Evolutionary conservation across 2,329 filamentous ascomycete species (phyloP).

Genomic region (Diaporthe citri): DNA sequence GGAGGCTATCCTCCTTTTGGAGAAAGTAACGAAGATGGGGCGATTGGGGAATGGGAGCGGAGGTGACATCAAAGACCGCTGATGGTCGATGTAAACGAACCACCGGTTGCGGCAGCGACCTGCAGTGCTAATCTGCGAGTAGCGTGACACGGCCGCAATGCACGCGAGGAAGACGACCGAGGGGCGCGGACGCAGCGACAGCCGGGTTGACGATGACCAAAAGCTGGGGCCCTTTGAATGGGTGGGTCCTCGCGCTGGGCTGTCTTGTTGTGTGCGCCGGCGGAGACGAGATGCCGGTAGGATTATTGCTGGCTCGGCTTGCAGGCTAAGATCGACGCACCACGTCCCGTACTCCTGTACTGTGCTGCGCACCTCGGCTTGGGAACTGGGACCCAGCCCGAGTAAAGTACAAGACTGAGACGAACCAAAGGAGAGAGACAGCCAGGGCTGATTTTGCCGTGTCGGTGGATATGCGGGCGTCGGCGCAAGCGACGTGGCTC

Average conservation of each 20-base stretch:
- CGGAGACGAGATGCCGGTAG: constrained; percentile 11
- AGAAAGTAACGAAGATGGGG: constrained; percentile 32
- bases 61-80: constrained; percentile 4
- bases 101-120: constrained; percentile 4
- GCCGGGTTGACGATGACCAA: not conserved
- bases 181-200: constrained; percentile 4
- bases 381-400: not conserved
- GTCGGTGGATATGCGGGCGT: constrained; percentile 14
- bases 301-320: constrained; percentile 12
- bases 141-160: constrained; percentile 15
- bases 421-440: not conserved
- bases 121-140: constrained; percentile 28
- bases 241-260: not conserved
- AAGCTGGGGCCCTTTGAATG: not conserved
- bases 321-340: constrained; percentile 21
- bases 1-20: constrained; percentile 35
- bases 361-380: not conserved
- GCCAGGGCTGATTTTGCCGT: constrained; percentile 7
- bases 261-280: not conserved
- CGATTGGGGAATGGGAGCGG: constrained; percentile 1
- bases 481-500: constrained; percentile 21
- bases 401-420: constrained; percentile 7
- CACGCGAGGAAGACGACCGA: constrained; percentile 12
- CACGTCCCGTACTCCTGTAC: not conserved
- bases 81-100: constrained; percentile 21